phyloP scores from a whole-genome alignment of 208 protist species.

The Trypanosoma melophagium region DNA sequence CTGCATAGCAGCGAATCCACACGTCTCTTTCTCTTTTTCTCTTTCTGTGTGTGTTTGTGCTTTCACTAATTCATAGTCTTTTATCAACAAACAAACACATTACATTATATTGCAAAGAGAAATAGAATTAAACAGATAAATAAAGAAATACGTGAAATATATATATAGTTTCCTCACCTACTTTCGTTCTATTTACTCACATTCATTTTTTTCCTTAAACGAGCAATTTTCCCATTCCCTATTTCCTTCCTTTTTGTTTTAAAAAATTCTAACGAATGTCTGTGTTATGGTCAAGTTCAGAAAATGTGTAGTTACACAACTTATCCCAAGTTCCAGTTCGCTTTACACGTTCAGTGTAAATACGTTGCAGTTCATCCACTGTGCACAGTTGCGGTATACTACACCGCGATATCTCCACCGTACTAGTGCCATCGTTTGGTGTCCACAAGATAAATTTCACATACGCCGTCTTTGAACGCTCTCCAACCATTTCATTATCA shows the following conservation, averaged over 20 bases:
- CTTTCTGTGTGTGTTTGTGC: too few relatives aligned
- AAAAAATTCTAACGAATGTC: slow-evolving; percentile 62
- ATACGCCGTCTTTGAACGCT: slow-evolving; percentile 39
- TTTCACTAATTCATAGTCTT: too few relatives aligned
- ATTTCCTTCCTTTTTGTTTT: background rate
- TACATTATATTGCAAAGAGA: too few relatives aligned
- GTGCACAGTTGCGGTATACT: slow-evolving; percentile 73
- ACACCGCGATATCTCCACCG: slow-evolving; percentile 52
- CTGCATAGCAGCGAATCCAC: too few relatives aligned
- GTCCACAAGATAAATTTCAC: slow-evolving; percentile 66
- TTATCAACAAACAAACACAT: too few relatives aligned
- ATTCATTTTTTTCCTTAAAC: background rate
- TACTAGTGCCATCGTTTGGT: slow-evolving; percentile 60
- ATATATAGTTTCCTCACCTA: background rate
- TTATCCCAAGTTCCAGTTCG: slow-evolving; percentile 76
- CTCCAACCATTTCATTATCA: too few relatives aligned
- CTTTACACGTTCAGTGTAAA: slow-evolving; percentile 52
- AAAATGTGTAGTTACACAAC: slow-evolving; percentile 65
- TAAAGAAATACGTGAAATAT: slow-evolving; percentile 8
- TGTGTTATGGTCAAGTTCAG: slow-evolving; percentile 76
- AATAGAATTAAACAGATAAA: too few relatives aligned
- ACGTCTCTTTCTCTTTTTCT: too few relatives aligned
- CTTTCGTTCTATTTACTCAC: background rate
- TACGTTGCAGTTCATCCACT: slow-evolving; percentile 55
- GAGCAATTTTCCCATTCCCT: background rate